A percentile compares a stretch with the other conserved stretches of the same genome.
Evolutionary conservation across 352 stramenopile genomes (phyloP).

Genomic region (Pythium myriotylum): DNA sequence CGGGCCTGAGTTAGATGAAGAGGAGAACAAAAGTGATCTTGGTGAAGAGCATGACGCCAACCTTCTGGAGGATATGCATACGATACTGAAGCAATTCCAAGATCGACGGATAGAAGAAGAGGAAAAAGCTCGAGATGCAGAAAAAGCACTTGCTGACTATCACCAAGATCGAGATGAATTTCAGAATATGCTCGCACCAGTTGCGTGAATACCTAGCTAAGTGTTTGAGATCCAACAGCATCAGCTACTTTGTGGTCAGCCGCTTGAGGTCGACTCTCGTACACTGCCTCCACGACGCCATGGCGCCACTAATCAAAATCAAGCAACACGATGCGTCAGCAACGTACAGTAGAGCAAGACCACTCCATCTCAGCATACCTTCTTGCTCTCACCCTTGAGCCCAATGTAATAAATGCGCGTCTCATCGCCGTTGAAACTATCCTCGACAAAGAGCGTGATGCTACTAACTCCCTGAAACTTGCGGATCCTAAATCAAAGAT

Average conservation of each 20-base stretch:
- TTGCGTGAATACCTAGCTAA: slow-evolving; percentile 40
- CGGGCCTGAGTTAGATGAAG: neutral
- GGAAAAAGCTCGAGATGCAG: slow-evolving; percentile 46
- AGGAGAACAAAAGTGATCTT: slow-evolving; percentile 19
- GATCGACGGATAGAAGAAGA: slow-evolving; percentile 67
- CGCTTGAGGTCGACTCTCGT: slow-evolving; percentile 75
- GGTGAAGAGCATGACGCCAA: slow-evolving; percentile 7
- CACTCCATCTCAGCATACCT: slow-evolving; percentile 39
- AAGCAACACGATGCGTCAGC: neutral
- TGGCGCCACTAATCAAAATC: slow-evolving; percentile 64
- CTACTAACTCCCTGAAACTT: slow-evolving; percentile 88
- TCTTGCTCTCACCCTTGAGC: slow-evolving; percentile 86
- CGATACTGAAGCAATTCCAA: slow-evolving; percentile 62
- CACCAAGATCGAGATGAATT: slow-evolving; percentile 48
- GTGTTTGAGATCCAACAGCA: slow-evolving; percentile 41
- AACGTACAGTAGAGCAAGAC: too few species aligned
- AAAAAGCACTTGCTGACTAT: slow-evolving; percentile 59
- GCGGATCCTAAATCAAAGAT: slow-evolving; percentile 48
- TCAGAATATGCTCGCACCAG: slow-evolving; percentile 24
- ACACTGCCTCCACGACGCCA: slow-evolving; percentile 84
- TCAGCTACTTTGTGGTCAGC: slow-evolving; percentile 80
- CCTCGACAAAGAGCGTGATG: slow-evolving; percentile 78
- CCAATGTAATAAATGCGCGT: slow-evolving; percentile 88
- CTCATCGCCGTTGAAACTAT: slow-evolving; percentile 73
- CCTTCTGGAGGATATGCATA: slow-evolving; percentile 55